These are phyloP conservation scores for Macaranga tanarius DNA, from an alignment of 441 rosid genomes.

Conservation along the genomic window DNA sequence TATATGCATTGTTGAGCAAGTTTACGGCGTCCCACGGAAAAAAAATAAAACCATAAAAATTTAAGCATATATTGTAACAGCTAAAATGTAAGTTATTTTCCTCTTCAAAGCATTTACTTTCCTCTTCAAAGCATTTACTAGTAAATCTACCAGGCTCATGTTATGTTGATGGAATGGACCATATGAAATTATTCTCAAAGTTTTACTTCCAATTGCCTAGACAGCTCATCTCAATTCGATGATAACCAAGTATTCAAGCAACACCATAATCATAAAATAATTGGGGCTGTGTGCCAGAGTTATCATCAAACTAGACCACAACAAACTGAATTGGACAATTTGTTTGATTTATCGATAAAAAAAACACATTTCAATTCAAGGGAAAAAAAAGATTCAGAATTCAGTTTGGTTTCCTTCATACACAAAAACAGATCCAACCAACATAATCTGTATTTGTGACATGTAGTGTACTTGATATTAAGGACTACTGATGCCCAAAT, in stretches of 20 bases:
- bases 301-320: too few species aligned
- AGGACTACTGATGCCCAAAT: too few species aligned
- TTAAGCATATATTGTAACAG: neutral
- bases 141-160: neutral
- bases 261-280: neutral
- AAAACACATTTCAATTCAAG: neutral
- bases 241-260: neutral
- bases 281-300: too few species aligned
- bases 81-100: neutral
- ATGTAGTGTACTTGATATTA: too few species aligned
- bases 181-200: neutral
- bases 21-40: neutral
- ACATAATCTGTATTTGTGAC: neutral
- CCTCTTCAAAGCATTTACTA: neutral
- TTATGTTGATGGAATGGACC: neutral
- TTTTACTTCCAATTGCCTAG: neutral
- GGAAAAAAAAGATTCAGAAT: neutral
- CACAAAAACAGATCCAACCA: neutral
- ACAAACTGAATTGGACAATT: neutral
- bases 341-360: neutral
- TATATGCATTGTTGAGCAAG: neutral
- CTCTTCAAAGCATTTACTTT: neutral
- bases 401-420: neutral
- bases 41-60: neutral
- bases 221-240: neutral